Percentiles rank a stretch among this genome's conserved stretches.
These are phyloP conservation scores for Cyclostephanos tholiformis DNA, from an alignment of 108 stramenopile genomes.

Conservation along the genomic window DNA sequence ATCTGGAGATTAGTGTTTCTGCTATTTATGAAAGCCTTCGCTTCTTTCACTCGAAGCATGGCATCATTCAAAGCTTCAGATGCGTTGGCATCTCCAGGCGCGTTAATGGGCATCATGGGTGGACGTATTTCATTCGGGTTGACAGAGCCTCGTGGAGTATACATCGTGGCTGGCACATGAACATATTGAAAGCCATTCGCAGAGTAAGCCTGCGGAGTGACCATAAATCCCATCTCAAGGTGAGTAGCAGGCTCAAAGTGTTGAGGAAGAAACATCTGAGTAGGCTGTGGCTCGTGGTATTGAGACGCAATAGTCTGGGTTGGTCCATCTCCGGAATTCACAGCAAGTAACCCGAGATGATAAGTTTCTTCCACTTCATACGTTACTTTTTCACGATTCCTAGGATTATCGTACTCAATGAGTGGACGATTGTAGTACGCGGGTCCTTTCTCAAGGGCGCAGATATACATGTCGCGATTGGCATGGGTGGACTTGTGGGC, in stretches of 20 bases:
- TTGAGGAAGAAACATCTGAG: not conserved
- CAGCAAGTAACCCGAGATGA: not conserved
- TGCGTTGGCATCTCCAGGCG: not conserved
- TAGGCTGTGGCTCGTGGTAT: not conserved
- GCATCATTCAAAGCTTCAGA: not conserved
- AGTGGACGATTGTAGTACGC: conserved; percentile 29
- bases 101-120: not conserved
- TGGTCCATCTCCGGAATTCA: not conserved
- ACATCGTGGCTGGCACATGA: not conserved
- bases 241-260: not conserved
- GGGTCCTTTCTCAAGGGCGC: conserved; percentile 68
- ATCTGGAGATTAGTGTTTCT: not conserved
- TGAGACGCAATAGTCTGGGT: not conserved
- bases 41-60: not conserved
- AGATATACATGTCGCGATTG: conserved; percentile 64
- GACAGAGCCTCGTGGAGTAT: not conserved
- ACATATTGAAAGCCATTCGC: not conserved
- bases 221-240: not conserved
- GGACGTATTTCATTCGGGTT: not conserved
- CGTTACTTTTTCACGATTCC: conserved; percentile 2
- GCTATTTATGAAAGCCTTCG: not conserved
- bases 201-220: not conserved
- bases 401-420: conserved; percentile 8
- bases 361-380: conserved; percentile 7
- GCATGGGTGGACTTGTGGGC: conserved; percentile 68